Evolutionary conservation across 164 flowering plant species (phyloP), one percentile per base, ranked within the genome.

Genomic region (Aristolochia fimbriata): DNA sequence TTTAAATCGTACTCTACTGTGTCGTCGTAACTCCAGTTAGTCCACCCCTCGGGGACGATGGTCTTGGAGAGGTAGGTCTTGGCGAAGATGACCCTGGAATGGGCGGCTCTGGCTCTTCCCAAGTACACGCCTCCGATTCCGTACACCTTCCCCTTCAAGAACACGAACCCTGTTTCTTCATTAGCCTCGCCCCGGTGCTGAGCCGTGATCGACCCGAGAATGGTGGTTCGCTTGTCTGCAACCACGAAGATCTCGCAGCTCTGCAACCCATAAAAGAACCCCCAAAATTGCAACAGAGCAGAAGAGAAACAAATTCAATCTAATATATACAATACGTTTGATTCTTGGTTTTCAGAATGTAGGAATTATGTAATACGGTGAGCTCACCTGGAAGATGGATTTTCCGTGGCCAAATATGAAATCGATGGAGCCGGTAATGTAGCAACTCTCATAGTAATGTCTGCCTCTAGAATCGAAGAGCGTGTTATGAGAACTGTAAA

Each of bases 371-470:
- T 27, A 27, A 27, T n/a, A 27, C n/a, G n/a, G 6, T 55, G 30
- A 6, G 45, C 51, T 59, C 63, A 89, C 91, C 31, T 76, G 69
- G 68, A 73, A 82, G 15, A 79, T 20, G 37, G 83, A 81, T 55
- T 68, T 77, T 53, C 70, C 95, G 12, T 79, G 87, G 53, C 98
- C 98, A 46, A 85, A 91, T 43, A 91, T 85, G 80, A 88, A 83
- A 64, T 88, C 98, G 7, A 91, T 71, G 25, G 96, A 81, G 66
- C 98, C 98, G n/a, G 87, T 94, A 60, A 91, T 83, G 77, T 88
- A 88, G 70, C 96, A 88, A 14, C 66, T 70, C 4, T 81, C 78
- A 27, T 87, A 87, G 70, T 77, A 87, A 63, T 90, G 97, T 22
- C 87, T 69, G 52, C 95, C 97, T 66, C 72, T 87, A 58, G 75